Conservation (phyloP, 1,284 basidiomycete species). For the Abortiporus biennis region DNA sequence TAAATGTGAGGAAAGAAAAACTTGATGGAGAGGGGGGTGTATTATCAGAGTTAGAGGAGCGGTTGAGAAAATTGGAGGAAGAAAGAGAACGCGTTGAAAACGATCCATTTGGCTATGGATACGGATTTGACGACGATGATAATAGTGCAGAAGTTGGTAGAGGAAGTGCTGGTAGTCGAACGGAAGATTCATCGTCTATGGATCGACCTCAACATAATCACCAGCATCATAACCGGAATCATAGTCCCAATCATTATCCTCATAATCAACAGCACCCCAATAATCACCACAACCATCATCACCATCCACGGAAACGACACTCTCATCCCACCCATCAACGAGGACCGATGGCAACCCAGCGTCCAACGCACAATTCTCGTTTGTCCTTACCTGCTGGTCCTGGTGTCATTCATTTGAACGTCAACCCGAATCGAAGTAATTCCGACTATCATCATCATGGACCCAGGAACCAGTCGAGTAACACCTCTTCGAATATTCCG, state of each 20-base stretch:
- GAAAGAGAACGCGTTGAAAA: slow-evolving; percentile 33
- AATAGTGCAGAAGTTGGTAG: neutral
- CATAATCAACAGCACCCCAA: slow-evolving; percentile 4
- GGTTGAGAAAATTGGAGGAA: slow-evolving; percentile 29
- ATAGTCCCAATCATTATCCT: slow-evolving; percentile 11
- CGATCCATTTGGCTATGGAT: slow-evolving; percentile 27
- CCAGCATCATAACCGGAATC: slow-evolving; percentile 12
- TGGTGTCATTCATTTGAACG: slow-evolving; percentile 23
- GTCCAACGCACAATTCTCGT: slow-evolving; percentile 15
- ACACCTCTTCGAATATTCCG: slow-evolving; percentile 4
- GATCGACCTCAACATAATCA: slow-evolving; percentile 5
- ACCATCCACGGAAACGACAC: slow-evolving; percentile 24
- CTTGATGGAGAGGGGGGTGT: slow-evolving; percentile 38
- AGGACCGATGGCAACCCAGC: slow-evolving; percentile 17
- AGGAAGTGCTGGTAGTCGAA: slow-evolving; percentile 12
- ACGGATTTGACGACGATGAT: slow-evolving; percentile 12
- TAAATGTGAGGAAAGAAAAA: slow-evolving; percentile 51
- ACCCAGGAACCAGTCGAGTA: slow-evolving; percentile 2
- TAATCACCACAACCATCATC: slow-evolving; percentile 3
- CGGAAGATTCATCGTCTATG: slow-evolving; percentile 1
- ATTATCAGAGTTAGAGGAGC: slow-evolving; percentile 35
- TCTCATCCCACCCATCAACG: slow-evolving; percentile 17
- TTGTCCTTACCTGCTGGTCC: slow-evolving; percentile 19
- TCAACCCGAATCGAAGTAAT: slow-evolving; percentile 11
- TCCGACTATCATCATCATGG: too few species aligned